Conservation (phyloP, 2,329 filamentous ascomycete genomes). For the Huntiella abstrusa region DNA sequence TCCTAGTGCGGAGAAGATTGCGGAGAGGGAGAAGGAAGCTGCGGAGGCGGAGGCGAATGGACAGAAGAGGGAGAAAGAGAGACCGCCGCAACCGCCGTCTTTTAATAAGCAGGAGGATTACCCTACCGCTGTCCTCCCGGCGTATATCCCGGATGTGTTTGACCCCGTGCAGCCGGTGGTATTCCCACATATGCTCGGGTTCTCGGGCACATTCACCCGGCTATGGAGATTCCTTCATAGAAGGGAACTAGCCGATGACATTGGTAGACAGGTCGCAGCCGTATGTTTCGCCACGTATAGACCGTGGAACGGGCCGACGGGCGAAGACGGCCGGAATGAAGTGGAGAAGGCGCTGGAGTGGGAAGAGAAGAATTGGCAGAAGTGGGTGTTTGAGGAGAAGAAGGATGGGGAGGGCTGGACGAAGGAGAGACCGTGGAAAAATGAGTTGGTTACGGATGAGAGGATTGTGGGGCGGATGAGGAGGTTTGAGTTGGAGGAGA, state of each 20-base stretch:
- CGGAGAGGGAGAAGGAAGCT: conserved; percentile 14
- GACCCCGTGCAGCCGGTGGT: conserved; percentile 53
- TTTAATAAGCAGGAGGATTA: conserved; percentile 63
- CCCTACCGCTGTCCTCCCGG: conserved; percentile 41
- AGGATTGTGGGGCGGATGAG: conserved; percentile 66
- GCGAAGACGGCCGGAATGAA: conserved; percentile 26
- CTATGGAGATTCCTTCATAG: conserved; percentile 77
- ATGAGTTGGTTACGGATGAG: conserved; percentile 55
- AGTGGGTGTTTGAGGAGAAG: conserved; percentile 42
- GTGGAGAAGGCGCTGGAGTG: conserved; percentile 43
- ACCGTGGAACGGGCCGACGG: conserved; percentile 15
- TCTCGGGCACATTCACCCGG: conserved; percentile 73
- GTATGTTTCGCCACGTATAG: conserved; percentile 43
- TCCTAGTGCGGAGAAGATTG: not conserved
- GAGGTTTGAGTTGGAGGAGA: conserved; percentile 48
- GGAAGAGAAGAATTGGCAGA: conserved; percentile 72
- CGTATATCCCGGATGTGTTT: conserved; percentile 49
- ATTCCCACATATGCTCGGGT: conserved; percentile 82
- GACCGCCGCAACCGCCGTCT: conserved; percentile 45
- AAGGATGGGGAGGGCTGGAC: conserved; percentile 18
- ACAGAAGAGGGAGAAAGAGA: conserved; percentile 30
- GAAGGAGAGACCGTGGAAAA: conserved; percentile 56
- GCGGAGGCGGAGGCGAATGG: conserved; percentile 20
- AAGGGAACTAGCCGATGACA: conserved; percentile 65
- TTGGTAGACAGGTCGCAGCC: conserved; percentile 74